A percentile compares a stretch with the other conserved stretches of the same genome.
Conservation (phyloP, 371 early-diverging fungal species). For the Mucor saturninus region DNA sequence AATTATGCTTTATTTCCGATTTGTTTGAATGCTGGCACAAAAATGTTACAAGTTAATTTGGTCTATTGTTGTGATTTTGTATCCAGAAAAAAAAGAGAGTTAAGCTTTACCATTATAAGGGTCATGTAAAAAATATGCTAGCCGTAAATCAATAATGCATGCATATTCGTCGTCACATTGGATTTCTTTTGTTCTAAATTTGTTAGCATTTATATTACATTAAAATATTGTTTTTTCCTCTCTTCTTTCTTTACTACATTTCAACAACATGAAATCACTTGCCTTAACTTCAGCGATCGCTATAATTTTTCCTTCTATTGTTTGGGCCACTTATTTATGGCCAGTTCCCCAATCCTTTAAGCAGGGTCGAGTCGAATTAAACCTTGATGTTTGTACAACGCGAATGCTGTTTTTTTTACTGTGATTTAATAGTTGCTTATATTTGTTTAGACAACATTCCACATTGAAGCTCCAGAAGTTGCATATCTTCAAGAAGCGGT, state of each 20-base stretch:
- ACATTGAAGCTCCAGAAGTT: constrained; percentile 10
- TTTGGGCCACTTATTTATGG: constrained; percentile 20
- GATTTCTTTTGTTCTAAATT: neutral
- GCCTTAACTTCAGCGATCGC: constrained; percentile 3
- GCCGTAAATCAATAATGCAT: too few species aligned
- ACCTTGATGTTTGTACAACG: constrained; percentile 20
- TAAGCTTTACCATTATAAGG: too few species aligned
- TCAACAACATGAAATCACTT: constrained; percentile 1
- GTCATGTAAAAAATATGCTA: too few species aligned
- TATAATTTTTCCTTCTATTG: constrained; percentile 11
- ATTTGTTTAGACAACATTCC: constrained; percentile 8
- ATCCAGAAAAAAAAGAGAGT: too few species aligned
- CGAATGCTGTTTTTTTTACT: neutral
- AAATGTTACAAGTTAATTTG: too few species aligned
- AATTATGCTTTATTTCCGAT: too few species aligned
- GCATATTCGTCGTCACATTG: too few species aligned
- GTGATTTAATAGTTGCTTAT: neutral
- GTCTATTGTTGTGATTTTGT: too few species aligned
- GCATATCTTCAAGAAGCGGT: constrained; percentile 31
- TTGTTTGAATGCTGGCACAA: too few species aligned
- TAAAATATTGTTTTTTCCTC: neutral
- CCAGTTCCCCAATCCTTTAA: constrained; percentile 20
- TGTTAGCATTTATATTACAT: neutral
- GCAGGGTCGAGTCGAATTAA: constrained; percentile 9
- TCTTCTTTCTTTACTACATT: neutral